Conservation (phyloP, 2,329 filamentous ascomycete genomes). For the Aspergillus fructus region DNA sequence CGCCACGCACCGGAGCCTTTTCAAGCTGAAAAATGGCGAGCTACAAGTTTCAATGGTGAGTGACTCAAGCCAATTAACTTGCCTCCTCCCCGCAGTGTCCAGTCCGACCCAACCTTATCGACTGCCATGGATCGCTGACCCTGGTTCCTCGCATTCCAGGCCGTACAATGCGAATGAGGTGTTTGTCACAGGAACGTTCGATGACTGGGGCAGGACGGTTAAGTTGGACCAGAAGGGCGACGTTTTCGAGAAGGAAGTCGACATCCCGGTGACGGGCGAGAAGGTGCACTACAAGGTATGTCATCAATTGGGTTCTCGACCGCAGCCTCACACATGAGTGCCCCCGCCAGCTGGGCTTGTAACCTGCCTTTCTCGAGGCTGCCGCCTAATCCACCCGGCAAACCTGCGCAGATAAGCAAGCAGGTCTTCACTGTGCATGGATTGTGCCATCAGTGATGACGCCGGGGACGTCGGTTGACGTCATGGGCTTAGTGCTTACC, state of each 20-base stretch:
- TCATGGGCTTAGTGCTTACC: conserved; percentile 17
- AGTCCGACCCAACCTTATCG: neutral
- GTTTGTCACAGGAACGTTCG: conserved; percentile 93
- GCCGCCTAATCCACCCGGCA: neutral
- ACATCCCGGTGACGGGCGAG: conserved; percentile 61
- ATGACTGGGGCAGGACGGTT: conserved; percentile 86
- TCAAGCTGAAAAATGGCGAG: conserved; percentile 29
- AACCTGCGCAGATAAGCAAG: neutral
- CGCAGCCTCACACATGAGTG: conserved; percentile 14
- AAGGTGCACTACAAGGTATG: conserved; percentile 95
- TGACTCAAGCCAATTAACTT: conserved; percentile 11
- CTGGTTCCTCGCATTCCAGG: conserved; percentile 55
- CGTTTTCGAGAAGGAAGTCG: conserved; percentile 76
- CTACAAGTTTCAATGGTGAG: conserved; percentile 41
- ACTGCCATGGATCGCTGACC: conserved; percentile 24
- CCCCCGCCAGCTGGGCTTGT: neutral
- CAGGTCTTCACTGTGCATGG: conserved; percentile 8
- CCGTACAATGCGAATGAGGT: conserved; percentile 80
- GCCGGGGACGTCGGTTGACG: conserved; percentile 24
- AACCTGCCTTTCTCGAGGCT: conserved; percentile 2
- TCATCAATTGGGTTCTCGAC: neutral
- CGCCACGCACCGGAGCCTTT: neutral
- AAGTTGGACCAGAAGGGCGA: conserved; percentile 74
- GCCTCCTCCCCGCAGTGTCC: neutral
- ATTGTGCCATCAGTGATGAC: conserved; percentile 26